phyloP scores from a whole-genome alignment of 306 rosid genomes.

The Trifolium pratense region DNA sequence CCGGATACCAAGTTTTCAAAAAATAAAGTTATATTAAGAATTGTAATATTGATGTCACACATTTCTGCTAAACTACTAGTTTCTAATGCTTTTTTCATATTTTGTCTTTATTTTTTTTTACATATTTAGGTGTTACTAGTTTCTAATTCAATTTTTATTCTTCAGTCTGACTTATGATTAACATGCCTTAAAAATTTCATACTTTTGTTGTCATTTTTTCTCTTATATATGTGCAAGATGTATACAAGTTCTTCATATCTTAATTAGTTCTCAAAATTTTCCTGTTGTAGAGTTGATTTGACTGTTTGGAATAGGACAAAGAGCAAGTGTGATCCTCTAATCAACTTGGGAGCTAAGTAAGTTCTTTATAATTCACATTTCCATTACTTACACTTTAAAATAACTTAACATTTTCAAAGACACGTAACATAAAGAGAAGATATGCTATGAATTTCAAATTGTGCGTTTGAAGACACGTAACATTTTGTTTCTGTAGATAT shows the following conservation, averaged over 20 bases:
- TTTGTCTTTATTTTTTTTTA: too few species aligned
- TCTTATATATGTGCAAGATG: neutral
- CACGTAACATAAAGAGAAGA: neutral
- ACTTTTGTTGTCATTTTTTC: too few species aligned
- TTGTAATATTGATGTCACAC: too few species aligned
- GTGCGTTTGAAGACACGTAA: neutral
- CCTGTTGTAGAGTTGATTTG: conserved; percentile 63
- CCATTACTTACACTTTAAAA: neutral
- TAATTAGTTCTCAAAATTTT: conserved; percentile 32
- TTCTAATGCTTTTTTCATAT: too few species aligned
- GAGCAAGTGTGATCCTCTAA: conserved; percentile 85
- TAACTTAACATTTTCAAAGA: conserved; percentile 24
- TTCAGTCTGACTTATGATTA: too few species aligned
- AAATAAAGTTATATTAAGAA: too few species aligned
- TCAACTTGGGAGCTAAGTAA: conserved; percentile 90
- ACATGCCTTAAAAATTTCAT: too few species aligned
- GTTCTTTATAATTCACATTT: conserved; percentile 31
- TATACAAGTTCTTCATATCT: neutral
- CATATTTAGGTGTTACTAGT: too few species aligned
- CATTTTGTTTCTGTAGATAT: conserved; percentile 61
- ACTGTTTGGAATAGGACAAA: conserved; percentile 95
- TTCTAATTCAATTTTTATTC: too few species aligned
- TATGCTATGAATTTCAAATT: conserved; percentile 18
- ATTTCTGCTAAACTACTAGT: too few species aligned
- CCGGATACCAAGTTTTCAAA: too few species aligned